Base-by-base conservation (phyloP, 192 early-diverging fungal species). In the Pecoramyces ruminantium region DNA sequence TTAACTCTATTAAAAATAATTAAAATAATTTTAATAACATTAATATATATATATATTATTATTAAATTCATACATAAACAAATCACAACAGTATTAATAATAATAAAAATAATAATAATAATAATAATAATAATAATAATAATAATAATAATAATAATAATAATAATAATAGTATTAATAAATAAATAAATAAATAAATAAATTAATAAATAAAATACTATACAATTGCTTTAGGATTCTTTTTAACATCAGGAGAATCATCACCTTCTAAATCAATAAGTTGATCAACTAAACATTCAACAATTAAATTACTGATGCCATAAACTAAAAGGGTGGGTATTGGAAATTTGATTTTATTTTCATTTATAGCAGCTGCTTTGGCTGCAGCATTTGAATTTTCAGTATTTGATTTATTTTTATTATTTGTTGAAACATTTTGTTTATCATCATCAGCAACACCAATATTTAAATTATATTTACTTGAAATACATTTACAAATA, bases 231-330 rank as follows among this genome's bases (percentile, higher is more conserved):
- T 67, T 67, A 8, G 25, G 21, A n/a, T 67, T 67, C 18, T n/a
- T 67, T 67, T 67, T 67, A 25, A 11, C 51, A 11, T n/a, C 51
- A 21, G 17, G 5, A 25, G 51, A n/a, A 67, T 67, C 51, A n/a
- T n/a, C 51, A 4, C 51, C 93, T 30, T 96, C 93, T 2, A 92
- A 85, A 18, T 83, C 84, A 42, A 95, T 84, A 38, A 95, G 84
- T 77, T 88, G 87, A 30, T 95, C 94, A 83, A 94, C 87, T 0
- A 95, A 85, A 38, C 92, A 91, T 80, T 96, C 93, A 13, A 95
- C 91, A 38, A 94, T 86, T 79, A 87, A 89, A 30, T 88, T 87
- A 28, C 90, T 88, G 21, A 83, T 29, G 79, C 83, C 83, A n/a
- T 82, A 81, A 78, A 85, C 29, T 38, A 30, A 77, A 78, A 81